phyloP scores from a whole-genome alignment of 1,284 basidiomycete genomes.

The Rhodotorula sp. region DNA sequence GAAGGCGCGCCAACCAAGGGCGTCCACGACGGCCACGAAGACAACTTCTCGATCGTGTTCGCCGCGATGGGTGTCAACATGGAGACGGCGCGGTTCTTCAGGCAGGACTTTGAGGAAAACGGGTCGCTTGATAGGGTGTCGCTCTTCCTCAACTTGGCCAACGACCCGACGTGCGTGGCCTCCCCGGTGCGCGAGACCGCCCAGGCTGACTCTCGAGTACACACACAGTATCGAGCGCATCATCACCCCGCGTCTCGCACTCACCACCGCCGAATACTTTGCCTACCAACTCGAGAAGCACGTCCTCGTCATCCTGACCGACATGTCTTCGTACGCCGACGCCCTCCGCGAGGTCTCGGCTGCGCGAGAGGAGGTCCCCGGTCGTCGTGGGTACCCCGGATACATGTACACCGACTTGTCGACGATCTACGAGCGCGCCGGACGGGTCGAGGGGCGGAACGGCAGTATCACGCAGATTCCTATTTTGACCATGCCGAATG shows the following conservation, averaged over 20 bases:
- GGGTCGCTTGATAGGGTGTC: slow-evolving; percentile 97
- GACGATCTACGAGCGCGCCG: slow-evolving; percentile 98
- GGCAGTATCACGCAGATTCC: slow-evolving; percentile 99
- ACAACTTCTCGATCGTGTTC: slow-evolving; percentile 99
- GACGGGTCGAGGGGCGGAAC: slow-evolving; percentile 94
- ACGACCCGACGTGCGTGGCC: slow-evolving; percentile 78
- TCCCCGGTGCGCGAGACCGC: not conserved
- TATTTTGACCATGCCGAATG: slow-evolving; percentile 99
- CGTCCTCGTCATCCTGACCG: slow-evolving; percentile 96
- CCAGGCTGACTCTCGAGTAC: not conserved
- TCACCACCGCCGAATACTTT: slow-evolving; percentile 99
- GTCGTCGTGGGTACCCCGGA: slow-evolving; percentile 98
- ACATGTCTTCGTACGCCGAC: slow-evolving; percentile 98
- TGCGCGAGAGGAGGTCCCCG: slow-evolving; percentile 98
- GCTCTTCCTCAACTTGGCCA: slow-evolving; percentile 97
- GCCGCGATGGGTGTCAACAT: slow-evolving; percentile 99
- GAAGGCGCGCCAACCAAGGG: slow-evolving; percentile 78
- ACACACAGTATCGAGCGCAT: slow-evolving; percentile 86
- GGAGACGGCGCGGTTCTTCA: slow-evolving; percentile 99
- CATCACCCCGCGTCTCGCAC: slow-evolving; percentile 95
- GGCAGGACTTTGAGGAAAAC: slow-evolving; percentile 99
- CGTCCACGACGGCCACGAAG: slow-evolving; percentile 98
- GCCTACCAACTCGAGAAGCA: slow-evolving; percentile 99
- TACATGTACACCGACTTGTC: slow-evolving; percentile 96
- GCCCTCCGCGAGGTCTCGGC: slow-evolving; percentile 97